phyloP scores from a whole-genome alignment of 2,329 filamentous ascomycete species.

The Acephala macrosclerotiorum region DNA sequence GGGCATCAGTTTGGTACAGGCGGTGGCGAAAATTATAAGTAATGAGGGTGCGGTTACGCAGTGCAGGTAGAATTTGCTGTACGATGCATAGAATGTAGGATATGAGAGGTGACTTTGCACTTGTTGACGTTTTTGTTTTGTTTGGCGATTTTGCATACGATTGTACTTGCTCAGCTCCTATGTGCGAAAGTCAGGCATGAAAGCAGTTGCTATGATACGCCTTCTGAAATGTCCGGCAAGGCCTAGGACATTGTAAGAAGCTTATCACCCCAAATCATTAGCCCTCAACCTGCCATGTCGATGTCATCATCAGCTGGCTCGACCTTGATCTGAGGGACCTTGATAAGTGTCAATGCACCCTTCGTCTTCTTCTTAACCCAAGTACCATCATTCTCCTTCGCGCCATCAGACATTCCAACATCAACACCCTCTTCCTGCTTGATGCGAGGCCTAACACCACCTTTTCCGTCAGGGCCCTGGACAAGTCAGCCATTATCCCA shows the following conservation, averaged over 20 bases:
- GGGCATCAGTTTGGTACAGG: slow-evolving; percentile 78
- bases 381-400: neutral
- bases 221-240: neutral
- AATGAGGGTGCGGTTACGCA: slow-evolving; percentile 40
- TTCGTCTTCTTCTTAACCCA: too few species aligned
- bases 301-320: too few species aligned
- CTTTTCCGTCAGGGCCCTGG: neutral
- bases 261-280: too few species aligned
- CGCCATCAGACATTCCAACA: neutral
- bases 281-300: too few species aligned
- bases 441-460: neutral
- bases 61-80: slow-evolving; percentile 27
- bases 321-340: too few species aligned
- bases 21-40: slow-evolving; percentile 68
- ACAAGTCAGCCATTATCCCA: neutral
- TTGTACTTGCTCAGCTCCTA: neutral
- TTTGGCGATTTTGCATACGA: neutral
- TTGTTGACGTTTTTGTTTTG: neutral
- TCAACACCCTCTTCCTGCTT: neutral
- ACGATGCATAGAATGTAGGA: slow-evolving; percentile 29
- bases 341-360: too few species aligned
- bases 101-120: slow-evolving; percentile 8
- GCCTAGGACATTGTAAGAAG: neutral
- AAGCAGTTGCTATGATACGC: neutral
- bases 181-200: neutral